phyloP scores from a whole-genome alignment of 768 basidiomycete genomes.

The Lactifluus volemus region DNA sequence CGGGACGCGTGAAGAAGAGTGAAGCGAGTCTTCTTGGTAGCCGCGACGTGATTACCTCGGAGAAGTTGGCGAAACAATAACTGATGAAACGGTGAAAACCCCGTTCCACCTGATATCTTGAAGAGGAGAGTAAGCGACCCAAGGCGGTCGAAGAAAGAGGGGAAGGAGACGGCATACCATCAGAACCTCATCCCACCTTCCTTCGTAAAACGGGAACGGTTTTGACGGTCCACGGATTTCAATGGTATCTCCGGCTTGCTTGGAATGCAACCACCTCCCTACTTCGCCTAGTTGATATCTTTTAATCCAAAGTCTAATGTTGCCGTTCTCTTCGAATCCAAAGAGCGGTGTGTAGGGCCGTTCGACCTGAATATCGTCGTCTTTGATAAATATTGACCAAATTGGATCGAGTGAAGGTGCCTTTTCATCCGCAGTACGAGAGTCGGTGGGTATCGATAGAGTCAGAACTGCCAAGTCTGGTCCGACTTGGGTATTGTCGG shows the following conservation, averaged over 20 bases:
- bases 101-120: constrained; percentile 83
- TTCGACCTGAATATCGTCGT: constrained; percentile 84
- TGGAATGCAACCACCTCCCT: constrained; percentile 72
- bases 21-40: constrained; percentile 40
- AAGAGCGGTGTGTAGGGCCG: constrained; percentile 76
- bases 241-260: constrained; percentile 52
- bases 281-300: constrained; percentile 73
- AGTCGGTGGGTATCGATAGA: constrained; percentile 42
- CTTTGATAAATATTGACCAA: constrained; percentile 76
- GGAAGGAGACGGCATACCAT: constrained; percentile 39
- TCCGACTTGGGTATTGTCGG: constrained; percentile 43
- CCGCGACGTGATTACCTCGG: constrained; percentile 15
- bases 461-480: constrained; percentile 57
- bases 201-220: constrained; percentile 53
- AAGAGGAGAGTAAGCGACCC: neutral
- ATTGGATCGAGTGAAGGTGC: constrained; percentile 32
- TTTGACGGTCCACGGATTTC: constrained; percentile 70
- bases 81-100: constrained; percentile 81
- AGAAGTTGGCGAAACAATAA: constrained; percentile 50
- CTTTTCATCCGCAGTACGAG: constrained; percentile 19
- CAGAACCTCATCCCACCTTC: constrained; percentile 69
- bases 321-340: constrained; percentile 56
- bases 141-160: neutral
- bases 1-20: constrained; percentile 68
- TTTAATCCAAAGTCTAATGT: constrained; percentile 76